Conservation (phyloP, 176 grass and related monocot genomes). For the Carex myosuroides region DNA sequence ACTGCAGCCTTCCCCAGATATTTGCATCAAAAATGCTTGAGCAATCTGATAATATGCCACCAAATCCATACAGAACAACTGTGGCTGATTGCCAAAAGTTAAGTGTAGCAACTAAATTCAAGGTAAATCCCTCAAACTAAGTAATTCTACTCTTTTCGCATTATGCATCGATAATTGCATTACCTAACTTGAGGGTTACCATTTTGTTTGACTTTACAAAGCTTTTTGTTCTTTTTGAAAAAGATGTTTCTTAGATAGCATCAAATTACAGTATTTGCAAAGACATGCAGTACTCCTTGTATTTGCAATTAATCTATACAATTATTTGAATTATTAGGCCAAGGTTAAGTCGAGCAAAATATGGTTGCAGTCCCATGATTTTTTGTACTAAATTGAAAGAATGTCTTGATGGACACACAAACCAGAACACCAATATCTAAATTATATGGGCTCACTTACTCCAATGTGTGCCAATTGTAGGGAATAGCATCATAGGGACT, state of each 20-base stretch:
- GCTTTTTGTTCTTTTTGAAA: background rate
- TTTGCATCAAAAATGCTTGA: slow-evolving; percentile 96
- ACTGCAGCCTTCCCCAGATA: slow-evolving; percentile 61
- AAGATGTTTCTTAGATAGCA: background rate
- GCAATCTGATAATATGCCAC: slow-evolving; percentile 47
- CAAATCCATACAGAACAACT: slow-evolving; percentile 61
- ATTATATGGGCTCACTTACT: background rate
- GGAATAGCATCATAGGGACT: background rate
- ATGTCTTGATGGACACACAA: background rate
- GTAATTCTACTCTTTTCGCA: background rate
- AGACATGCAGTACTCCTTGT: background rate
- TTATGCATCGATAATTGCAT: background rate
- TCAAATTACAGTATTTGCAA: background rate
- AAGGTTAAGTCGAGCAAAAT: background rate
- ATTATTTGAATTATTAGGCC: background rate
- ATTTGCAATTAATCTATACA: background rate
- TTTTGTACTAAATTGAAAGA: background rate
- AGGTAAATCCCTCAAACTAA: slow-evolving; percentile 38
- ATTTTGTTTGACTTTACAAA: background rate
- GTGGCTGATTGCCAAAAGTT: slow-evolving; percentile 85
- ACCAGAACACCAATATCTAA: background rate
- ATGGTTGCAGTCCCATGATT: background rate
- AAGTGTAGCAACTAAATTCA: slow-evolving; percentile 96
- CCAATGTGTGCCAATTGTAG: background rate
- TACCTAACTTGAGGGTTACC: background rate